Percentiles rank a stretch among this genome's conserved stretches.
These are phyloP conservation scores for Trichoderma polysporum DNA, from an alignment of 2,329 filamentous ascomycete species.

Conservation along the genomic window DNA sequence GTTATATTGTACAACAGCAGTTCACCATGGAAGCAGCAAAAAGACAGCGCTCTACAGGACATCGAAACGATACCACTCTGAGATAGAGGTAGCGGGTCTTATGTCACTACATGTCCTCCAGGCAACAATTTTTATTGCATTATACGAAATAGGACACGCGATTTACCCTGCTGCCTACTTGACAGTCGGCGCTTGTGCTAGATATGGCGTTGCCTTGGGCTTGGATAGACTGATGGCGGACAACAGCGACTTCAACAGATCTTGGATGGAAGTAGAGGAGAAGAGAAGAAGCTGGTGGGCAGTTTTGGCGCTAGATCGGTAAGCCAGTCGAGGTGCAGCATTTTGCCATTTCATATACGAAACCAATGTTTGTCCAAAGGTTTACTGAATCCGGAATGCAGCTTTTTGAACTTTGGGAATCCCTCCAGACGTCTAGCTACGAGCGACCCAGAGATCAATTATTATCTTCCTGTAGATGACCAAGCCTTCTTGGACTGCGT, in stretches of 20 bases:
- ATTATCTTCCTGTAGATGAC: background rate
- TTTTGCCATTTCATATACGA: background rate
- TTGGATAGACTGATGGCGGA: background rate
- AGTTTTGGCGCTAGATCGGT: background rate
- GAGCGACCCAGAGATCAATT: background rate
- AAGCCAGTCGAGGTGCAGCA: background rate
- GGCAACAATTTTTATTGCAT: background rate
- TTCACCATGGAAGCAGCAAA: background rate
- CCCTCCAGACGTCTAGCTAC: background rate
- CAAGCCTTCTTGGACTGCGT: background rate
- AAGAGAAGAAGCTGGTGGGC: slow-evolving; percentile 1
- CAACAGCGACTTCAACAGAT: background rate
- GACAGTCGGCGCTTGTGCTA: background rate
- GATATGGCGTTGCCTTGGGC: background rate
- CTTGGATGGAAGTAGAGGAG: slow-evolving; percentile 2
- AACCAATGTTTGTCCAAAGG: background rate
- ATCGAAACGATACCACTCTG: background rate
- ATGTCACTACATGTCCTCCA: background rate
- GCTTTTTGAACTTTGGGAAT: background rate
- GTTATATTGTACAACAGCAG: background rate
- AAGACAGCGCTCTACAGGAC: background rate
- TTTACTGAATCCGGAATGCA: background rate
- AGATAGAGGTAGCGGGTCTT: background rate
- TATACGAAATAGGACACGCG: background rate
- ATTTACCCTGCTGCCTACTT: background rate